Evolutionary conservation across 441 rosid species (phyloP).

Genomic region (Breynia disticha): DNA sequence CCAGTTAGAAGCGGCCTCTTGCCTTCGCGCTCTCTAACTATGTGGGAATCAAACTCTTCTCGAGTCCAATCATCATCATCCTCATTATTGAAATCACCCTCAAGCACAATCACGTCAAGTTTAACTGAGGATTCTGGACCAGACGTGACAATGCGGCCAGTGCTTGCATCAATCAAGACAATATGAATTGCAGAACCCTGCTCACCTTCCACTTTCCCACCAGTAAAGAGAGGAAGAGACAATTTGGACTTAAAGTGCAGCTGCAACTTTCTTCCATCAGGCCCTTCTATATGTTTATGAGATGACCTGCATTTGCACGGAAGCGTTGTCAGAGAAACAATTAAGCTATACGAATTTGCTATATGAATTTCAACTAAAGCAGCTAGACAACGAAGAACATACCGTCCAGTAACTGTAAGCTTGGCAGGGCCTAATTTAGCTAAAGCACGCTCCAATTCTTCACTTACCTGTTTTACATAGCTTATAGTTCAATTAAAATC

Average conservation of each 20-base stretch:
- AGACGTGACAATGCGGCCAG: constrained; percentile 47
- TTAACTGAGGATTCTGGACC: constrained; percentile 74
- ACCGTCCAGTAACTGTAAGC: constrained; percentile 47
- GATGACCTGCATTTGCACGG: constrained; percentile 44
- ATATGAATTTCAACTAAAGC: background rate
- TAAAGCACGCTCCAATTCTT: constrained; percentile 88
- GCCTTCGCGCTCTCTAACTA: constrained; percentile 84
- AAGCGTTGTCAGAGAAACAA: background rate
- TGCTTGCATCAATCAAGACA: constrained; percentile 46
- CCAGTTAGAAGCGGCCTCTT: constrained; percentile 79
- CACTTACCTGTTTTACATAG: constrained; percentile 54
- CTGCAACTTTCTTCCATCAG: constrained; percentile 70
- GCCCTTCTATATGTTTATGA: constrained; percentile 64
- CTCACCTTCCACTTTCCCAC: constrained; percentile 88
- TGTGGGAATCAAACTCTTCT: constrained; percentile 70
- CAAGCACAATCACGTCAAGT: constrained; percentile 69
- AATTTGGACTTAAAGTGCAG: constrained; percentile 59
- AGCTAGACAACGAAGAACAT: constrained; percentile 5
- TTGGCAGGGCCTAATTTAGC: constrained; percentile 69
- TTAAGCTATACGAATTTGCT: background rate
- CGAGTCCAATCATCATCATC: constrained; percentile 63
- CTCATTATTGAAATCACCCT: constrained; percentile 81
- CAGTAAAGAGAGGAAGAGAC: constrained; percentile 81
- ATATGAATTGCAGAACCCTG: constrained; percentile 70
- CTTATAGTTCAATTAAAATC: constrained; percentile 1